phyloP scores from a whole-genome alignment of 306 rosid genomes.

The Prunus persica region DNA sequence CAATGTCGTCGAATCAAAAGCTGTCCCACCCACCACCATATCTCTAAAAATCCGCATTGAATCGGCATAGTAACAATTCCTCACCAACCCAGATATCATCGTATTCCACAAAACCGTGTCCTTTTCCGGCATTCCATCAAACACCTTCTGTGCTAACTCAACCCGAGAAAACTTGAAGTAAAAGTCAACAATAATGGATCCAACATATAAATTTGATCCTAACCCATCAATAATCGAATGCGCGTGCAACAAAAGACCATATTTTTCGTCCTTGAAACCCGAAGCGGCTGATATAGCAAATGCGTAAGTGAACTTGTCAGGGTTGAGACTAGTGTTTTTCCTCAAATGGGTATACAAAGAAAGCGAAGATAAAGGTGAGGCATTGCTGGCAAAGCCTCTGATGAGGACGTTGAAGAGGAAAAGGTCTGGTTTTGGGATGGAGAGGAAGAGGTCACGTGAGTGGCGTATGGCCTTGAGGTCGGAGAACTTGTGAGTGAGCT shows the following conservation, averaged over 20 bases:
- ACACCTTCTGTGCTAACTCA: constrained; percentile 68
- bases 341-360: constrained; percentile 59
- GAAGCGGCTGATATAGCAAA: constrained; percentile 62
- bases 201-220: constrained; percentile 54
- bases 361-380: constrained; percentile 48
- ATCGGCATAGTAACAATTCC: constrained; percentile 51
- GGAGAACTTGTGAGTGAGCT: constrained; percentile 77
- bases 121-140: constrained; percentile 58
- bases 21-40: constrained; percentile 47
- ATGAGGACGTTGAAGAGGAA: constrained; percentile 85
- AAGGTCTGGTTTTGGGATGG: constrained; percentile 64
- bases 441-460: constrained; percentile 63
- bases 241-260: constrained; percentile 59
- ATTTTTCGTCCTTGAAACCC: constrained; percentile 28
- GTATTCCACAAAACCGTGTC: constrained; percentile 84
- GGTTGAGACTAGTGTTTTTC: constrained; percentile 41
- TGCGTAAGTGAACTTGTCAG: constrained; percentile 69
- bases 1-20: constrained; percentile 60
- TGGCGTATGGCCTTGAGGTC: constrained; percentile 60
- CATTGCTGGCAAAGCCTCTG: constrained; percentile 58
- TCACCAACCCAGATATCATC: constrained; percentile 69
- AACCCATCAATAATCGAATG: constrained; percentile 66
- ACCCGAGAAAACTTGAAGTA: constrained; percentile 56
- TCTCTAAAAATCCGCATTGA: constrained; percentile 42
- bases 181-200: constrained; percentile 61